phyloP scores from a whole-genome alignment of 2,329 filamentous ascomycete species.

The Bipolaris oryzae region DNA sequence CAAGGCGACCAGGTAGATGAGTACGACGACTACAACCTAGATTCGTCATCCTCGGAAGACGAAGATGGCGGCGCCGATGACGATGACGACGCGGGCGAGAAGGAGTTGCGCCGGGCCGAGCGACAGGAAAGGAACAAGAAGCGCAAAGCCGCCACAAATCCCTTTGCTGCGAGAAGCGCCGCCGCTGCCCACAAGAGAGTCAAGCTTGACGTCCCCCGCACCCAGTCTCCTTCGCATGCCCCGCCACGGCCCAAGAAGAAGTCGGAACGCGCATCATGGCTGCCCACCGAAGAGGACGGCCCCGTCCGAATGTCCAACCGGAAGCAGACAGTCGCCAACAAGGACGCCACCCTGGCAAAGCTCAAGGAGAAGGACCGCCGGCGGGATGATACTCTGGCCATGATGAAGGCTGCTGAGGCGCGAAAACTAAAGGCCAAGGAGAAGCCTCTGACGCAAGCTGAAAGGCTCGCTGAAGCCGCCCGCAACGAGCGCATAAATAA shows the following conservation, averaged over 20 bases:
- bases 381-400: constrained; percentile 70
- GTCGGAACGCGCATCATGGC: constrained; percentile 72
- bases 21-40: constrained; percentile 76
- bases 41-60: constrained; percentile 77
- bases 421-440: constrained; percentile 75
- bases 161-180: constrained; percentile 44
- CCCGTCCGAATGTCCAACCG: constrained; percentile 67
- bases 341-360: constrained; percentile 66
- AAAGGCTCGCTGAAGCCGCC: constrained; percentile 82
- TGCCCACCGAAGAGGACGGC: constrained; percentile 67
- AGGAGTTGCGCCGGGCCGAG: constrained; percentile 79
- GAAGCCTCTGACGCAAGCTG: constrained; percentile 82
- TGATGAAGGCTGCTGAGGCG: constrained; percentile 66
- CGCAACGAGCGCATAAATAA: constrained; percentile 83
- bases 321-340: constrained; percentile 66
- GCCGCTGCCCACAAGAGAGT: constrained; percentile 49
- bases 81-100: constrained; percentile 85
- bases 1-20: constrained; percentile 61
- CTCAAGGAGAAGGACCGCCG: constrained; percentile 75
- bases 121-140: constrained; percentile 71
- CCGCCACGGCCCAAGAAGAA: constrained; percentile 65
- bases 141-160: constrained; percentile 70
- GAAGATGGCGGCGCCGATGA: constrained; percentile 71
- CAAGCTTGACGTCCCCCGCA: constrained; percentile 46
- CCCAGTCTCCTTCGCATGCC: constrained; percentile 55